Evolutionary conservation across 2,329 filamentous ascomycete genomes (phyloP), one percentile per base, ranked within the genome.

Genomic region (Cladobotryum mycophilum): DNA sequence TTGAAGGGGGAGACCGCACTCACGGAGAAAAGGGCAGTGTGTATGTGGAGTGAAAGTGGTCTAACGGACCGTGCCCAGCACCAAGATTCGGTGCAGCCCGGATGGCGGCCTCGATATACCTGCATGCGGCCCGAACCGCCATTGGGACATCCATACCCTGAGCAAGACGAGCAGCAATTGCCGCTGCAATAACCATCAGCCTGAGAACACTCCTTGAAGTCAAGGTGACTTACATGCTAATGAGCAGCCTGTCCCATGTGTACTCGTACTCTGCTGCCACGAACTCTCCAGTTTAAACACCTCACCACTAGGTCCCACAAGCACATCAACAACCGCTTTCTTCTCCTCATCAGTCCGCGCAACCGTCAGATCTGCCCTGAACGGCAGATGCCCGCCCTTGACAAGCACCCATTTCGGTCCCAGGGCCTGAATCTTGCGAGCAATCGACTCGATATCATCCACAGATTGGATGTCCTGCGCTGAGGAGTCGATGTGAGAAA

Each of bases 201-300:
- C 8, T 20, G 22, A 11, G 35, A 5, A 37, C 13, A 17, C 15
- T 35, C 38, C 20, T 22, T 1, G 34, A 8, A 15, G 11, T 47
- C 7, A 14, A 6, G 2, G 9, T 7, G 30, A 74, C 83, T 72
- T 67, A 88, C 85, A 96, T 38, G 93, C 93, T 53, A 97, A 77
- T 9, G 90, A 95, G 64, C 93, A 99, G 4, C 93, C 93, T 0
- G 93, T 97, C 1, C 93, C 93, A 62, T 99, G 93, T 0, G 92
- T 97, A 63, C 92, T 92, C 53, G 76, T 85, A 8, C 86, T 89
- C 9, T 76, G 70, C 55, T 89, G 76, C 63, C 86, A 96, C 4
- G 76, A 75, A 37, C 82, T 87, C 66, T 90, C 78, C 45, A 96
- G 78, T 37, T 82, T 71, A 1, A 81, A 73, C 0, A 78, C 66